Conservation (phyloP, 352 stramenopile genomes). For the Halophytophthora polymorphica region DNA sequence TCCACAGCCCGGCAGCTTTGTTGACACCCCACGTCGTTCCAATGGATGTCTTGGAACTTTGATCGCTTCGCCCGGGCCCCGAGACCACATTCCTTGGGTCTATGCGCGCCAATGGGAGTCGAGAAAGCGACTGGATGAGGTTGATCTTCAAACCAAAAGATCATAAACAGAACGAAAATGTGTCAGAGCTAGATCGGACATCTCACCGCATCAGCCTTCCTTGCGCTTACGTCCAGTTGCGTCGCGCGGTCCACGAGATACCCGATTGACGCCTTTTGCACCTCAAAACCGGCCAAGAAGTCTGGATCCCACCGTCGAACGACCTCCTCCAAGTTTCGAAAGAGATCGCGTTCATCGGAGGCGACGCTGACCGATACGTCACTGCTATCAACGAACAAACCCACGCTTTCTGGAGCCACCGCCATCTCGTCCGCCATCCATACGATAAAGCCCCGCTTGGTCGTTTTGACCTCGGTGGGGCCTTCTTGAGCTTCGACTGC, state of each 20-base stretch:
- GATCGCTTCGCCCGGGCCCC: conserved; percentile 19
- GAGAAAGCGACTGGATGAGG: conserved; percentile 64
- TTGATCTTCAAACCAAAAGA: conserved; percentile 48
- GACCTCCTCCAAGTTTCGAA: conserved; percentile 47
- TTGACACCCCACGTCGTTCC: conserved; percentile 76
- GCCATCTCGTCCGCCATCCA: conserved; percentile 20
- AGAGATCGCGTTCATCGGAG: conserved; percentile 54
- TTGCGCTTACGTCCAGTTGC: conserved; percentile 47
- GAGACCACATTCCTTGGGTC: conserved; percentile 46
- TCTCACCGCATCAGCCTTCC: conserved; percentile 10
- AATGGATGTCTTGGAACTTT: conserved; percentile 43
- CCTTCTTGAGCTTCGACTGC: conserved; percentile 75
- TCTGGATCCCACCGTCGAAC: conserved; percentile 85
- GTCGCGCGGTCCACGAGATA: conserved; percentile 72
- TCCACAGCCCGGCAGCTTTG: conserved; percentile 85
- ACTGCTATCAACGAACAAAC: conserved; percentile 39
- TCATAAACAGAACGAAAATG: conserved; percentile 9
- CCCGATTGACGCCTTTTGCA: conserved; percentile 75
- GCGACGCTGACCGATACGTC: conserved; percentile 27
- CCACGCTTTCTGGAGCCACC: conserved; percentile 9
- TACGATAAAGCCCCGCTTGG: conserved; percentile 53
- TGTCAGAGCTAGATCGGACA: conserved; percentile 1
- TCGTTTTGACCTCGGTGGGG: conserved; percentile 40
- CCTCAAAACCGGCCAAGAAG: conserved; percentile 87
- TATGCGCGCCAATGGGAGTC: conserved; percentile 47